Evolutionary conservation across 2,329 filamentous ascomycete genomes (phyloP).

Genomic region (Akanthomyces uredinophilus): DNA sequence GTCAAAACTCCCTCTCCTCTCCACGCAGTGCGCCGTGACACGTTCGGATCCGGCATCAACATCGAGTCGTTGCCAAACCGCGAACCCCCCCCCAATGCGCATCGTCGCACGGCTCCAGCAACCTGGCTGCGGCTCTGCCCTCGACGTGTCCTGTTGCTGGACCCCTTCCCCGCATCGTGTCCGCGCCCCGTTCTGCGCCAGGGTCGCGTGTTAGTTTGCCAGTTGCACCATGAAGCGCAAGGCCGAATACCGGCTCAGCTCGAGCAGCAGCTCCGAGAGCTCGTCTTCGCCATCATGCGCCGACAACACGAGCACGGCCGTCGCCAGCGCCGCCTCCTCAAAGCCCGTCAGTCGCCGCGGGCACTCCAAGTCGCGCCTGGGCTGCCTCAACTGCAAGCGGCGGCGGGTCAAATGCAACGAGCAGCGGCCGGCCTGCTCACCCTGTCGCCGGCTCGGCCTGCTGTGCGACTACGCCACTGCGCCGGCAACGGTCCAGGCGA

Average conservation of each 20-base stretch:
- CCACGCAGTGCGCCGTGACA: not conserved
- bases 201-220: not conserved
- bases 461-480: constrained; percentile 26
- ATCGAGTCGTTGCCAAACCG: not conserved
- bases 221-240: constrained; percentile 10
- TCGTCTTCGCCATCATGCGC: not conserved
- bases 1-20: not conserved
- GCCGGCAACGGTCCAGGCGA: constrained; percentile 17
- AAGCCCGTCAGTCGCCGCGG: constrained; percentile 15
- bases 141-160: too few relatives aligned
- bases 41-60: not conserved
- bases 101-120: not conserved
- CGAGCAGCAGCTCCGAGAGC: not conserved
- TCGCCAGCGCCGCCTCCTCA: not conserved
- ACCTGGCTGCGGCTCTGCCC: not conserved
- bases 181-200: not conserved
- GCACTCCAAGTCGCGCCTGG: constrained; percentile 27
- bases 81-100: not conserved
- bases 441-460: constrained; percentile 31
- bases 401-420: constrained; percentile 30
- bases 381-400: constrained; percentile 30
- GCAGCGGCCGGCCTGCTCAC: constrained; percentile 23
- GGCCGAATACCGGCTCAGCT: not conserved
- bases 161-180: too few relatives aligned
- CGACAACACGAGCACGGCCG: not conserved